A percentile compares a stretch with the other conserved stretches of the same genome.
These are phyloP conservation scores for Candida silvicultrix DNA, from an alignment of 805 yeast genomes.

Conservation along the genomic window DNA sequence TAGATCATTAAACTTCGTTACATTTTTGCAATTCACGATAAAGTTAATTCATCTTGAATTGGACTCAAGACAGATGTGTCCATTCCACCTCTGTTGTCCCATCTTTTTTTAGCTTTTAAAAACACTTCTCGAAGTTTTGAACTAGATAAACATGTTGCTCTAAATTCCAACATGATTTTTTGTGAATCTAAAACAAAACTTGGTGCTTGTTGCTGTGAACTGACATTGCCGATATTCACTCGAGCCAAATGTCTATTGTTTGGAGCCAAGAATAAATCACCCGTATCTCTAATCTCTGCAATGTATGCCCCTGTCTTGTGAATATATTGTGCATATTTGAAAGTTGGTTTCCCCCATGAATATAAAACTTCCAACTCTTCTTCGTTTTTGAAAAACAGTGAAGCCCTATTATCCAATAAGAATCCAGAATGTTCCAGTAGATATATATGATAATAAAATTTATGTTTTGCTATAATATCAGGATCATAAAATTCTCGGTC, in stretches of 20 bases:
- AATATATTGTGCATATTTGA: constrained; percentile 81
- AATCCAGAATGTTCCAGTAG: constrained; percentile 68
- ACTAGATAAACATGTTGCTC: constrained; percentile 51
- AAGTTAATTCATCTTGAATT: constrained; percentile 6
- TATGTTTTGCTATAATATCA: constrained; percentile 40
- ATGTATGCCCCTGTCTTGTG: constrained; percentile 87
- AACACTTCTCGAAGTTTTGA: constrained; percentile 45
- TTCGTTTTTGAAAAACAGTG: constrained; percentile 48
- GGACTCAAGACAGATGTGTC: constrained; percentile 17
- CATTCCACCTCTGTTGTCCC: constrained; percentile 30
- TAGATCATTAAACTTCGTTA: no score
- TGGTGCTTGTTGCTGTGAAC: constrained; percentile 25
- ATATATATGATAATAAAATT: constrained; percentile 71
- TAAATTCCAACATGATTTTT: constrained; percentile 63
- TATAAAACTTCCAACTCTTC: constrained; percentile 61
- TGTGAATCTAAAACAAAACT: constrained; percentile 54
- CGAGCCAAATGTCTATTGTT: constrained; percentile 80
- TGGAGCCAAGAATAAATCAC: constrained; percentile 77
- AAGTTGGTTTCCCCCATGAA: constrained; percentile 88
- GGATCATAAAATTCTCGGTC: constrained; percentile 44
- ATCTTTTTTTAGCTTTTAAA: constrained; percentile 47
- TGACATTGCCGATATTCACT: constrained; percentile 41
- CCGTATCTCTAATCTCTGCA: constrained; percentile 77
- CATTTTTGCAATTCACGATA: no score
- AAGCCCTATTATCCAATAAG: constrained; percentile 74